These are phyloP conservation scores for Gaertneriomyces semiglobifer DNA, from an alignment of 192 early-diverging fungal genomes.

Conservation along the genomic window DNA sequence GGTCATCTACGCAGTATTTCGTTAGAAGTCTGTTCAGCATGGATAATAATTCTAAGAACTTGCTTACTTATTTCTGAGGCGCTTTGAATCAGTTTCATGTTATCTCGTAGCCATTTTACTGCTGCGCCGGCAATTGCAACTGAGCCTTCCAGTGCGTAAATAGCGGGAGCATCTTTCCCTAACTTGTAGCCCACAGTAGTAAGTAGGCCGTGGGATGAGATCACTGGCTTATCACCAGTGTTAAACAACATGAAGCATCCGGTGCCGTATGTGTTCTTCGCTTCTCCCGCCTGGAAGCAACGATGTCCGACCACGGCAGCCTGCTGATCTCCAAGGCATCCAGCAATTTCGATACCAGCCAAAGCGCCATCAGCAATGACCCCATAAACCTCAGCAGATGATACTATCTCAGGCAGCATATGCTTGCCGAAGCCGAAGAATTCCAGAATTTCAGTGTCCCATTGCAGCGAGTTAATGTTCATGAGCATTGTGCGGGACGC, in stretches of 20 bases:
- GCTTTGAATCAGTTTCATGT: conserved; percentile 72
- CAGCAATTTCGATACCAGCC: conserved; percentile 73
- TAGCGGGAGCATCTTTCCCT: conserved; percentile 61
- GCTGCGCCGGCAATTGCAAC: conserved; percentile 88
- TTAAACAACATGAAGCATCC: conserved; percentile 97
- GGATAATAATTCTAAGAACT: neutral
- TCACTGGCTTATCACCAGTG: conserved; percentile 71
- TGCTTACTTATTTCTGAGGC: conserved; percentile 64
- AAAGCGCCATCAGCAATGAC: conserved; percentile 52
- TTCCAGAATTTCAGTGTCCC: conserved; percentile 59
- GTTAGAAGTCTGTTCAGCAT: neutral
- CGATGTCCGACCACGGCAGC: conserved; percentile 92
- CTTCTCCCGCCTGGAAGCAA: conserved; percentile 80
- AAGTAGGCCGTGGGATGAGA: conserved; percentile 78
- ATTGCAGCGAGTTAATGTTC: conserved; percentile 75
- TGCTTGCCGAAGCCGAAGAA: conserved; percentile 71
- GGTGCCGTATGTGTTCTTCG: conserved; percentile 96
- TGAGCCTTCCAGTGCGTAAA: conserved; percentile 88
- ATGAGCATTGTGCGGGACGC: conserved; percentile 94
- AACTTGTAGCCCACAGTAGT: conserved; percentile 90
- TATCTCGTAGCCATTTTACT: conserved; percentile 88
- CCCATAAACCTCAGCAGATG: conserved; percentile 79
- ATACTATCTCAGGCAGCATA: conserved; percentile 73
- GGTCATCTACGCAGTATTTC: conserved; percentile 28
- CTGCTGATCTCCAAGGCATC: conserved; percentile 93